A percentile compares a stretch with the other conserved stretches of the same genome.
Conservation (phyloP, 257 asterid genomes). For the Datura wrightii region DNA sequence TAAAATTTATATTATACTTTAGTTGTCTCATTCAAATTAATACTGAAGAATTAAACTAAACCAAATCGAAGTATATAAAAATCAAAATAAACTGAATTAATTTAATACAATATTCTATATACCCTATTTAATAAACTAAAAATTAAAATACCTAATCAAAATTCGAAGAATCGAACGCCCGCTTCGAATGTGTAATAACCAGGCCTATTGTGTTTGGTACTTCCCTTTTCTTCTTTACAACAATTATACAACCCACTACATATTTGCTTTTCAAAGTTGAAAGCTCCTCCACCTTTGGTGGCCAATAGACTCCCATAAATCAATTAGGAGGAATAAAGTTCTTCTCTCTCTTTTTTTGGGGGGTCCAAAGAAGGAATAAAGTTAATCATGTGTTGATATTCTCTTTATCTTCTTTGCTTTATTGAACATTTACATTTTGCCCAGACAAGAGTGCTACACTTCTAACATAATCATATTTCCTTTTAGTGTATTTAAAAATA, state of each 20-base stretch:
- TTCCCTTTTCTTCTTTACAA: not conserved
- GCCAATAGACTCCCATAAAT: not conserved
- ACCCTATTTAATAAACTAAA: too few species aligned
- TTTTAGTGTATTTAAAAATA: not conserved
- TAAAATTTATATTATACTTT: too few species aligned
- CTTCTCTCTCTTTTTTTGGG: not conserved
- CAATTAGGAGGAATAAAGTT: not conserved
- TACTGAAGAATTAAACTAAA: too few species aligned
- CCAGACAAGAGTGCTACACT: conserved; percentile 4
- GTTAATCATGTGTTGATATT: conserved; percentile 17
- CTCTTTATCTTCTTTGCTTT: conserved; percentile 19
- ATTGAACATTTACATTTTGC: not conserved
- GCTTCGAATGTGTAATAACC: not conserved
- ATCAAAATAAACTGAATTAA: too few species aligned
- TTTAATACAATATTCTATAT: too few species aligned
- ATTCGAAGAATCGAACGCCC: too few species aligned
- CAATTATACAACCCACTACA: not conserved
- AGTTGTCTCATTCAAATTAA: too few species aligned
- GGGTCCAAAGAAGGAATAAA: conserved; percentile 11
- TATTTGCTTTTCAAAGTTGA: conserved; percentile 23
- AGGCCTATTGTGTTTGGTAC: not conserved
- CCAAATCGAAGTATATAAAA: too few species aligned
- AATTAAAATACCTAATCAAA: too few species aligned
- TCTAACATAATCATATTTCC: not conserved
- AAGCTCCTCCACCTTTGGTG: not conserved